phyloP scores from a whole-genome alignment of 1,284 basidiomycete genomes.

The Ustilago nuda region DNA sequence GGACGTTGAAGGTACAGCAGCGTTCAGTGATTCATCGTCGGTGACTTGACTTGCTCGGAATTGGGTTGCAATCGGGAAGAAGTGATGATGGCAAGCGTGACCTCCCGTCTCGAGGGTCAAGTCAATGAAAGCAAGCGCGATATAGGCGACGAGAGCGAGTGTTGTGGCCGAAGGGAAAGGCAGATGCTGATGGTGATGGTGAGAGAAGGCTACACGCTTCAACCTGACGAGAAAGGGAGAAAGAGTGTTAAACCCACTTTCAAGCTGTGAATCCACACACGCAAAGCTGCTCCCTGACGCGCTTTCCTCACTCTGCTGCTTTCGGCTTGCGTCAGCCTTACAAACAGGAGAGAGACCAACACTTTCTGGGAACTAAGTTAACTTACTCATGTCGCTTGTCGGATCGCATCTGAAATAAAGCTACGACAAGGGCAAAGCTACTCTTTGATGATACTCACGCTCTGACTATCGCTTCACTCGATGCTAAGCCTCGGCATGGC shows the following conservation, averaged over 20 bases:
- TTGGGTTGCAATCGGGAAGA: background rate
- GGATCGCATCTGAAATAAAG: conserved; percentile 21
- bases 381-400: conserved; percentile 1
- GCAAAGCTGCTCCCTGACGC: conserved; percentile 27
- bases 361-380: conserved; percentile 4
- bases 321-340: conserved; percentile 24
- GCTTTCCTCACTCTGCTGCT: conserved; percentile 1
- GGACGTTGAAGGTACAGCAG: background rate
- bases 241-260: background rate
- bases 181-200: background rate
- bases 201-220: background rate
- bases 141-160: no score
- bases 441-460: background rate
- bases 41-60: background rate
- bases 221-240: conserved; percentile 3
- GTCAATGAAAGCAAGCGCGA: background rate
- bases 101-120: background rate
- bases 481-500: conserved; percentile 2
- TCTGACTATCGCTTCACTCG: background rate
- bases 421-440: background rate
- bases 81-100: background rate
- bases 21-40: background rate
- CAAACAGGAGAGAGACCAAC: conserved; percentile 23
- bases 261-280: background rate
- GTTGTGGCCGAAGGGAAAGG: background rate